Base-by-base conservation (phyloP, 108 stramenopile species). In the Pseudonitzschia delicatissima region DNA sequence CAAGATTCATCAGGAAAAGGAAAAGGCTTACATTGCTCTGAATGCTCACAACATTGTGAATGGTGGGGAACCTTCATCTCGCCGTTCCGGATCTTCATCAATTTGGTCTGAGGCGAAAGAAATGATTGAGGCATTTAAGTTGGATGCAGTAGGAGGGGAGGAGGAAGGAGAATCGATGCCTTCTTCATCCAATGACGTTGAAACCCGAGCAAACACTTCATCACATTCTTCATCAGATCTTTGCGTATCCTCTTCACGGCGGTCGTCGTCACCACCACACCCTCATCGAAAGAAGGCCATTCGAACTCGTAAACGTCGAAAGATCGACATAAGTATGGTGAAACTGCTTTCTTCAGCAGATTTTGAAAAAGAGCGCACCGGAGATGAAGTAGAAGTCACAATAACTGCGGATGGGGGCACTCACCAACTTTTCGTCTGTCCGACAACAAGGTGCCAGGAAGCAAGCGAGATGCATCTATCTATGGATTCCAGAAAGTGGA, bases 301-400 rank as follows among this genome's bases (percentile, higher is more conserved):
- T 21, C 39, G 36, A 21, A 61, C 9, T 17, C 11, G n/a, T 20
- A 72, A 73, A 21, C 36, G 53, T 18, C 37, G 3, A 15, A 64
- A 42, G 51, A 64, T 72, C 17, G 72, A 73, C 59, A 3, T 60
- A 6, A 73, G 72, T 34, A 51, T 49, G 20, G 72, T 73, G 5
- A 35, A 37, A 23, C 37, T 5, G 9, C 40, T 73, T 49, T 55
- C 53, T 8, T 25, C 53, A 17, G 17, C 23, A 33, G 31, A 33
- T 18, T 55, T 55, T 21, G 47, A 23, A 48, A 21, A 23, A 48
- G 47, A 48, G 23, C 47, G 2, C 1, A 23, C 20, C 6, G 20
- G 9, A 21, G 2, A 6, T 18, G 37, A 39, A 48, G 20, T 23
- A 48, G 2, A 6, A 6, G 11, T 8, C 37, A 11, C 37, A 8